phyloP scores from a whole-genome alignment of 805 yeast species.

The Cyberlindnera xylosilytica region DNA sequence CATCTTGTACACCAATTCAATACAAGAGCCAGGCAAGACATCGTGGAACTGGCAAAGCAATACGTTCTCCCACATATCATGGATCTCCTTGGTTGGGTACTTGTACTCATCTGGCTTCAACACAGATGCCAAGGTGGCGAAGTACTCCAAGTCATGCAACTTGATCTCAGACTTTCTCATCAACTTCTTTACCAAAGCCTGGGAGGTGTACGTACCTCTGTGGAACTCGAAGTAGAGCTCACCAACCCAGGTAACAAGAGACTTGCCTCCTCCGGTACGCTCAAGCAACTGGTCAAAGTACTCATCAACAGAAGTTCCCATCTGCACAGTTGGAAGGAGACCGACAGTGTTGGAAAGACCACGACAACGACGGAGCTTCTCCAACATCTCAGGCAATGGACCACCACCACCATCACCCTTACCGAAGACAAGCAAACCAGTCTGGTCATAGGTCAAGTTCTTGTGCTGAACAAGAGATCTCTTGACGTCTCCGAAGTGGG shows the following conservation, averaged over 20 bases:
- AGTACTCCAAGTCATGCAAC: conserved; percentile 80
- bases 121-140: conserved; percentile 73
- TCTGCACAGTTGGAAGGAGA: conserved; percentile 73
- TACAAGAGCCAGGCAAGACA: conserved; percentile 96
- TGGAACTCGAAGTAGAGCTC: conserved; percentile 94
- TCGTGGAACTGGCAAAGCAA: conserved; percentile 94
- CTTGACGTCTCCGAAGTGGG: conserved; percentile 88
- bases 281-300: conserved; percentile 67
- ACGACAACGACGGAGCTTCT: conserved; percentile 86
- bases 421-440: conserved; percentile 81
- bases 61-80: conserved; percentile 81
- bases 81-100: conserved; percentile 71
- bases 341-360: conserved; percentile 83
- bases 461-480: conserved; percentile 80
- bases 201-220: conserved; percentile 96
- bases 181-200: conserved; percentile 77
- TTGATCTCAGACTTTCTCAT: conserved; percentile 75
- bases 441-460: conserved; percentile 74
- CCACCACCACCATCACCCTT: conserved; percentile 99
- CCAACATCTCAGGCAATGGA: conserved; percentile 90
- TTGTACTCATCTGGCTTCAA: conserved; percentile 43
- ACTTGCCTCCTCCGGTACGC: conserved; percentile 60
- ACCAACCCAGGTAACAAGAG: conserved; percentile 86
- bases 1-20: conserved; percentile 86
- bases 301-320: conserved; percentile 71